A percentile compares a stretch with the other conserved stretches of the same genome.
These are phyloP conservation scores for Juglanconis oblonga DNA, from an alignment of 2,329 filamentous ascomycete genomes.

Conservation along the genomic window DNA sequence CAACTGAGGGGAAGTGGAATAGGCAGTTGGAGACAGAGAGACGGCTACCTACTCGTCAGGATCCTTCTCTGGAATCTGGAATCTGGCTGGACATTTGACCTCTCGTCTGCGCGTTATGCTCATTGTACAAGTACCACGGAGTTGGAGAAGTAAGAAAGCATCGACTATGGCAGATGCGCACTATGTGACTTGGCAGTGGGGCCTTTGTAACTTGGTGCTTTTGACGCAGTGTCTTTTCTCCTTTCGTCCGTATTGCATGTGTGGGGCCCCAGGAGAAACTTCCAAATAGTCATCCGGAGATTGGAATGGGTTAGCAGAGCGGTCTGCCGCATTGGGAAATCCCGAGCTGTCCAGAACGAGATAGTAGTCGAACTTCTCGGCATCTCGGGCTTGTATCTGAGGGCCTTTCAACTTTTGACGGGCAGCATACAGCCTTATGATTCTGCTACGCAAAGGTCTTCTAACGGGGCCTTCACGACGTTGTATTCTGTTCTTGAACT, in stretches of 20 bases:
- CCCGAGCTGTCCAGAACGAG: background rate
- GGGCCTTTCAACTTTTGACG: background rate
- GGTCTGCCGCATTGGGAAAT: constrained; percentile 1
- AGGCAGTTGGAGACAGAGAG: background rate
- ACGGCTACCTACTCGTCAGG: too few species aligned
- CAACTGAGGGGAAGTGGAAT: background rate
- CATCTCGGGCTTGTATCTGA: background rate
- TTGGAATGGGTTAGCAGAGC: background rate
- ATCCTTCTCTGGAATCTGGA: background rate
- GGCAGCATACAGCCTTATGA: background rate
- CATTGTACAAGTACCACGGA: too few species aligned
- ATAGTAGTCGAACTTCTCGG: background rate
- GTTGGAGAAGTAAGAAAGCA: too few species aligned
- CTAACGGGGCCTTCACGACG: too few species aligned
- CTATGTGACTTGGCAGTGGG: too few species aligned
- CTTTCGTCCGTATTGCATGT: too few species aligned
- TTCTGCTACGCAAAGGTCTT: too few species aligned
- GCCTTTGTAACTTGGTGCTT: too few species aligned
- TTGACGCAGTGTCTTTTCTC: too few species aligned
- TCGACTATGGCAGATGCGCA: too few species aligned
- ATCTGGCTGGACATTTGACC: background rate
- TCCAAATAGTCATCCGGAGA: background rate
- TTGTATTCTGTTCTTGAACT: too few species aligned
- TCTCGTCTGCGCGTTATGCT: too few species aligned
- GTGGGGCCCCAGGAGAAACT: background rate